These are phyloP conservation scores for Entomortierella beljakovae DNA, from an alignment of 192 early-diverging fungal genomes.

Conservation along the genomic window DNA sequence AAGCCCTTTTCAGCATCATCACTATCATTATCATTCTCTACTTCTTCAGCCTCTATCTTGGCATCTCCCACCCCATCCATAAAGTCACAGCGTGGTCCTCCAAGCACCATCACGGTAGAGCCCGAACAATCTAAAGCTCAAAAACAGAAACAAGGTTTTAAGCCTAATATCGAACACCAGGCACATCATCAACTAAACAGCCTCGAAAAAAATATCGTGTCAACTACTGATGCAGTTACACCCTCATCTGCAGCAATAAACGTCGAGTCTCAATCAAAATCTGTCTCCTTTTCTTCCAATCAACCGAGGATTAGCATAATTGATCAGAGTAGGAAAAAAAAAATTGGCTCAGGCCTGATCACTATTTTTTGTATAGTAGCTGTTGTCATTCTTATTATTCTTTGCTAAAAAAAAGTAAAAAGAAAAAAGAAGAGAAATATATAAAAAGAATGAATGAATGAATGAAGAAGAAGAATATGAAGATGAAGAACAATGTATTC, in stretches of 20 bases:
- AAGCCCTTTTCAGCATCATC: background rate
- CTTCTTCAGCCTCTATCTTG: background rate
- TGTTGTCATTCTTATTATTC: conserved; percentile 36
- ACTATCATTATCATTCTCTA: background rate
- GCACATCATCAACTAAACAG: too few relatives aligned
- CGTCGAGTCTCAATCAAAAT: background rate
- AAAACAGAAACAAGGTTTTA: too few relatives aligned
- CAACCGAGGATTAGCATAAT: conserved; percentile 22
- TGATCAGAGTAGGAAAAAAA: conserved; percentile 10
- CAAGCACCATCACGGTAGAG: background rate
- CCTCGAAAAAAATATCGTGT: too few relatives aligned
- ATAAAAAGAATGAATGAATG: background rate
- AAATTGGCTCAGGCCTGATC: conserved; percentile 37
- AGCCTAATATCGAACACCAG: too few relatives aligned
- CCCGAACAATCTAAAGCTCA: background rate
- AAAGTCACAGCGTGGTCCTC: background rate
- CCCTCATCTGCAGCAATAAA: background rate
- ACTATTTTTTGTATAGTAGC: conserved; percentile 44
- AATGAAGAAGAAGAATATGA: background rate
- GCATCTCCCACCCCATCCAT: too few relatives aligned
- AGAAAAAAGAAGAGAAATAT: background rate
- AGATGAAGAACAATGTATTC: background rate
- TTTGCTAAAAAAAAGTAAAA: conserved; percentile 14
- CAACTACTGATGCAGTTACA: background rate
- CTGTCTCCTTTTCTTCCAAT: background rate